Percentiles rank a stretch among this genome's conserved stretches.
Conservation (phyloP, 495 filamentous ascomycete species). For the Neurospora sublineolata region DNA sequence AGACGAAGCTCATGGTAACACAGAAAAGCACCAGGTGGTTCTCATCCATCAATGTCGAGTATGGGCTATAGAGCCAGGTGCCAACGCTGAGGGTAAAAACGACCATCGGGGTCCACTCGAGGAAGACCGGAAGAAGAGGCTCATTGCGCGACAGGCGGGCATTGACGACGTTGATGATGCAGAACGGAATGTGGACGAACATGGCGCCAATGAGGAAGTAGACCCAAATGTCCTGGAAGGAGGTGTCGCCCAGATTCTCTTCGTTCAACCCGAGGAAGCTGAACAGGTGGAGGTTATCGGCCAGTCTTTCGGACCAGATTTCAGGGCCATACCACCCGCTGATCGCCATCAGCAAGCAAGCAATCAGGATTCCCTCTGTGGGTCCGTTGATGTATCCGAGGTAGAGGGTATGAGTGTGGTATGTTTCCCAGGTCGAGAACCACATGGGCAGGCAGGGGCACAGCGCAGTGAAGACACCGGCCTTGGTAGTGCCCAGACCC, state of each 20-base stretch:
- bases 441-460: slow-evolving; percentile 94
- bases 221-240: slow-evolving; percentile 80
- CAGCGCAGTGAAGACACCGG: slow-evolving; percentile 83
- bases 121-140: slow-evolving; percentile 73
- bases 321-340: slow-evolving; percentile 80
- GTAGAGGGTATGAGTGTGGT: slow-evolving; percentile 95
- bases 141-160: slow-evolving; percentile 61
- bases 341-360: slow-evolving; percentile 69
- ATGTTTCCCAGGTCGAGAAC: slow-evolving; percentile 99
- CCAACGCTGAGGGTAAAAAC: slow-evolving; percentile 62
- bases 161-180: slow-evolving; percentile 67
- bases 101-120: slow-evolving; percentile 88
- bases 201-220: slow-evolving; percentile 60
- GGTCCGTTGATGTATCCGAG: slow-evolving; percentile 95
- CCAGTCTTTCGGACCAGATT: slow-evolving; percentile 71
- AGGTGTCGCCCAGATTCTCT: slow-evolving; percentile 50
- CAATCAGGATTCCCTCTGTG: slow-evolving; percentile 87
- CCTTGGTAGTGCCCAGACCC: slow-evolving; percentile 69
- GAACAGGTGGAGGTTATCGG: slow-evolving; percentile 29
- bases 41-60: slow-evolving; percentile 64
- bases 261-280: slow-evolving; percentile 34
- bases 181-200: slow-evolving; percentile 72
- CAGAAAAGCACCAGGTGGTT: slow-evolving; percentile 90
- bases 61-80: slow-evolving; percentile 79
- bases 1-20: slow-evolving; percentile 87